Evolutionary conservation across 2,329 filamentous ascomycete genomes (phyloP).

Genomic region (Gaeumannomyces sp.): DNA sequence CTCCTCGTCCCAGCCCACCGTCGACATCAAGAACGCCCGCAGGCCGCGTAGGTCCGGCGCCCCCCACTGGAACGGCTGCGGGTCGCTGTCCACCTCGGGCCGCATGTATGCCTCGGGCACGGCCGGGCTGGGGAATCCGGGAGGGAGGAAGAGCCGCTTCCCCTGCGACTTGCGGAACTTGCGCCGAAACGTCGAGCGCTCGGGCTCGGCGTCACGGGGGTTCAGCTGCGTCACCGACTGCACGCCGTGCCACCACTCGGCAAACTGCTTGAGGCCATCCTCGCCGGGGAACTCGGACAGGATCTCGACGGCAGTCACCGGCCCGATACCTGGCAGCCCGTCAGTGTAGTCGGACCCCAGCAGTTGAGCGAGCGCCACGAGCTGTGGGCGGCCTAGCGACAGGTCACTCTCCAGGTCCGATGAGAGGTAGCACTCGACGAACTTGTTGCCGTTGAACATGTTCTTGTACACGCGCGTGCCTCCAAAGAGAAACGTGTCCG

Average conservation of each 20-base stretch:
- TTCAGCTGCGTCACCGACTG: slow-evolving; percentile 46
- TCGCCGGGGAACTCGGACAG: slow-evolving; percentile 74
- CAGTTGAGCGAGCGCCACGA: slow-evolving; percentile 85
- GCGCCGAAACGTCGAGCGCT: slow-evolving; percentile 60
- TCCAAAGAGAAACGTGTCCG: slow-evolving; percentile 93
- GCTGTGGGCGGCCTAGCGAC: slow-evolving; percentile 74
- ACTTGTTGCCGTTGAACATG: slow-evolving; percentile 99
- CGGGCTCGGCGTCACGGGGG: slow-evolving; percentile 54
- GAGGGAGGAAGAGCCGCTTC: slow-evolving; percentile 79
- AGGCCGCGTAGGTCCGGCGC: slow-evolving; percentile 87
- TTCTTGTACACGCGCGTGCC: slow-evolving; percentile 98
- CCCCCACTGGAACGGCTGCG: slow-evolving; percentile 87
- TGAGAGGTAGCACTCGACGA: slow-evolving; percentile 89
- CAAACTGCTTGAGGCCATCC: slow-evolving; percentile 64
- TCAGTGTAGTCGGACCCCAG: slow-evolving; percentile 94
- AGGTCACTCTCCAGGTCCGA: slow-evolving; percentile 84
- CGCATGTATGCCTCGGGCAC: slow-evolving; percentile 80
- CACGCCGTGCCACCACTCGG: slow-evolving; percentile 78
- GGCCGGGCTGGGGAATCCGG: slow-evolving; percentile 68
- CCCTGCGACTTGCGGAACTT: slow-evolving; percentile 78
- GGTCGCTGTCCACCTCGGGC: slow-evolving; percentile 76
- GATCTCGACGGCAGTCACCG: slow-evolving; percentile 91
- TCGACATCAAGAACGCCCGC: slow-evolving; percentile 77
- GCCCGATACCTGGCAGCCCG: slow-evolving; percentile 82
- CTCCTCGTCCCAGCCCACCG: slow-evolving; percentile 88